Evolutionary conservation across 148 eudicot genomes (phyloP).

Genomic region (Pharnaceum exiguum): DNA sequence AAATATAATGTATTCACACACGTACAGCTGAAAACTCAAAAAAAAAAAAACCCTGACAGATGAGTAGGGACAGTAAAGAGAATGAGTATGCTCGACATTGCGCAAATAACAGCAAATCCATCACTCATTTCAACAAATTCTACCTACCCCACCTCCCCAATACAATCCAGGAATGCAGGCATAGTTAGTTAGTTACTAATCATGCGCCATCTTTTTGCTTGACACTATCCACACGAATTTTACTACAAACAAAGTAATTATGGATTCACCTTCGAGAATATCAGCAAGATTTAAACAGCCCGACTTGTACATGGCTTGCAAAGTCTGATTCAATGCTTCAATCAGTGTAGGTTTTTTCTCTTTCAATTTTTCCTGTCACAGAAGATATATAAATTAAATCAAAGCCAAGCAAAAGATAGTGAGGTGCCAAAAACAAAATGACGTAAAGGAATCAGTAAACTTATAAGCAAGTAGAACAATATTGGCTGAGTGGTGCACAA

Average conservation of each 20-base stretch:
- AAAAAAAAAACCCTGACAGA: too few relatives aligned
- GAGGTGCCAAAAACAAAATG: too few relatives aligned
- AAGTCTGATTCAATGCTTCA: conserved; percentile 84
- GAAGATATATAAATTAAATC: conserved; percentile 3
- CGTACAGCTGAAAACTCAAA: background rate
- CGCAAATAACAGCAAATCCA: background rate
- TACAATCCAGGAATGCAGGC: too few relatives aligned
- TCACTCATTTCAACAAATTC: background rate
- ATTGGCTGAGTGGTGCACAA: too few relatives aligned
- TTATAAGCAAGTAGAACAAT: too few relatives aligned
- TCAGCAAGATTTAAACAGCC: conserved; percentile 90
- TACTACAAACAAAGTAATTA: background rate
- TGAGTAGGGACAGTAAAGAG: too few relatives aligned
- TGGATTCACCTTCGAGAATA: conserved; percentile 67
- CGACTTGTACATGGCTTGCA: conserved; percentile 92
- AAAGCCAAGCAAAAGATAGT: background rate
- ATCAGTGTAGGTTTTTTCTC: conserved; percentile 87
- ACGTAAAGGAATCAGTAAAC: too few relatives aligned
- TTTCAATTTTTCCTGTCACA: conserved; percentile 85
- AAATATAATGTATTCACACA: too few relatives aligned
- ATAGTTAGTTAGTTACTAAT: too few relatives aligned
- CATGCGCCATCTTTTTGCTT: too few relatives aligned
- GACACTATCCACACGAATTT: background rate
- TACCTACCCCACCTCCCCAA: too few relatives aligned
- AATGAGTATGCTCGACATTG: too few relatives aligned